These are phyloP conservation scores for Paramecium biaurelia DNA, from an alignment of 73 alveolate species.

Conservation along the genomic window DNA sequence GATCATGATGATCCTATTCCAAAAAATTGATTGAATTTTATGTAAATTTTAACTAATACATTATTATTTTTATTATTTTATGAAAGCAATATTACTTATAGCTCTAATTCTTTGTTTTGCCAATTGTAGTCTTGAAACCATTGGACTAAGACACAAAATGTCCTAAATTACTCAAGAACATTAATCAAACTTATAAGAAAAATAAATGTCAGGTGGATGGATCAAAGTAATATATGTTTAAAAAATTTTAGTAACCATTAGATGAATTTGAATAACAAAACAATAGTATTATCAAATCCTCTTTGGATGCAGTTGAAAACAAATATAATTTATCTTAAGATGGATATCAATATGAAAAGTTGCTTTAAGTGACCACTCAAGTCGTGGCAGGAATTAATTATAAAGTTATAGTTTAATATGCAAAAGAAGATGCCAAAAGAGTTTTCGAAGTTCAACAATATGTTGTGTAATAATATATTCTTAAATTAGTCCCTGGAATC, in stretches of 20 bases:
- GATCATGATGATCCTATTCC: not conserved
- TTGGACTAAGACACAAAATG: not conserved
- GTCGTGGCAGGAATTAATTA: slow-evolving; percentile 8
- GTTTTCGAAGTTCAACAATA: not conserved
- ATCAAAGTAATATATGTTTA: not conserved
- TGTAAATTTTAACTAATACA: not conserved
- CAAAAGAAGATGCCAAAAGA: not conserved
- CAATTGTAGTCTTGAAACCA: slow-evolving; percentile 2
- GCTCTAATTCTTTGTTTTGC: not conserved
- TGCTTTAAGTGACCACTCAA: not conserved
- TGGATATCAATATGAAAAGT: not conserved
- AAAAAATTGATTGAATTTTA: not conserved
- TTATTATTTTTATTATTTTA: not conserved
- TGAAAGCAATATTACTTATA: not conserved
- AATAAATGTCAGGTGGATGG: not conserved
- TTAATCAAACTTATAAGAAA: not conserved
- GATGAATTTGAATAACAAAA: not conserved
- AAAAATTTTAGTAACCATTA: not conserved
- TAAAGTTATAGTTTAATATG: not conserved
- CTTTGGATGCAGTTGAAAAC: not conserved
- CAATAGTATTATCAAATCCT: not conserved
- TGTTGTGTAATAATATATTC: not conserved
- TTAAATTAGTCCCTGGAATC: slow-evolving; percentile 2
- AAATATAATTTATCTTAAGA: not conserved
- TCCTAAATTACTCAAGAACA: not conserved